These are phyloP conservation scores for Seminavis robusta DNA, from an alignment of 108 stramenopile species.

Conservation along the genomic window DNA sequence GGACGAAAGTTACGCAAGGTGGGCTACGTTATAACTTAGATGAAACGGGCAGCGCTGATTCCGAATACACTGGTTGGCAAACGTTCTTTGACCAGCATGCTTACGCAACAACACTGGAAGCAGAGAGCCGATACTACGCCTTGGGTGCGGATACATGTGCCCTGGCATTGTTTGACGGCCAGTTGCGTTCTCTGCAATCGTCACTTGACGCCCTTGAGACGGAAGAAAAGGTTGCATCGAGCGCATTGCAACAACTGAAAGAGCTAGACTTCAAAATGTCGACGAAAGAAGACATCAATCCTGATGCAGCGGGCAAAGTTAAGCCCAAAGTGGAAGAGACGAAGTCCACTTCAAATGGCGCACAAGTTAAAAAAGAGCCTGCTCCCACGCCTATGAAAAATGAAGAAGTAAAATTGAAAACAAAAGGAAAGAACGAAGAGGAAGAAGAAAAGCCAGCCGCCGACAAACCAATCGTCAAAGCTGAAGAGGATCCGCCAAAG, in stretches of 20 bases:
- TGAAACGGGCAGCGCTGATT: slow-evolving; percentile 22
- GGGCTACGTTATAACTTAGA: slow-evolving; percentile 50
- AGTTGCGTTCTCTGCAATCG: slow-evolving; percentile 65
- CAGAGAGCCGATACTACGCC: slow-evolving; percentile 76
- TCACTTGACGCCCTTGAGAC: slow-evolving; percentile 54
- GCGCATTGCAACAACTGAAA: slow-evolving; percentile 48
- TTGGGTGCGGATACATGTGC: slow-evolving; percentile 82
- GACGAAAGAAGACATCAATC: slow-evolving; percentile 12
- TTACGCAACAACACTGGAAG: slow-evolving; percentile 75
- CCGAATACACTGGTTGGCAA: slow-evolving; percentile 74
- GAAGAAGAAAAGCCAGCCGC: no score
- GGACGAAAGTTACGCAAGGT: slow-evolving; percentile 73
- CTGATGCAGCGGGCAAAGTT: slow-evolving; percentile 13
- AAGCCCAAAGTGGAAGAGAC: no score
- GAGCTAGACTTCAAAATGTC: slow-evolving; percentile 54
- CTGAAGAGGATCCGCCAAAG: no score
- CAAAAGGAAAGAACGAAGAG: slow-evolving; percentile 2
- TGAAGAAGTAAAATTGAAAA: slow-evolving; percentile 3
- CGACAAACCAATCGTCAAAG: no score
- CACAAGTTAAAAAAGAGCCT: neutral
- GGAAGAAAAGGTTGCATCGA: slow-evolving; percentile 45
- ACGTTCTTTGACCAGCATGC: slow-evolving; percentile 77
- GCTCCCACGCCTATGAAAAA: slow-evolving; percentile 1
- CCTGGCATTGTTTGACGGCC: slow-evolving; percentile 78
- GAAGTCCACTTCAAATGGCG: no score